A percentile compares a stretch with the other conserved stretches of the same genome.
These are phyloP conservation scores for Trichoderma erinaceum DNA, from an alignment of 495 filamentous ascomycete genomes.

Conservation along the genomic window DNA sequence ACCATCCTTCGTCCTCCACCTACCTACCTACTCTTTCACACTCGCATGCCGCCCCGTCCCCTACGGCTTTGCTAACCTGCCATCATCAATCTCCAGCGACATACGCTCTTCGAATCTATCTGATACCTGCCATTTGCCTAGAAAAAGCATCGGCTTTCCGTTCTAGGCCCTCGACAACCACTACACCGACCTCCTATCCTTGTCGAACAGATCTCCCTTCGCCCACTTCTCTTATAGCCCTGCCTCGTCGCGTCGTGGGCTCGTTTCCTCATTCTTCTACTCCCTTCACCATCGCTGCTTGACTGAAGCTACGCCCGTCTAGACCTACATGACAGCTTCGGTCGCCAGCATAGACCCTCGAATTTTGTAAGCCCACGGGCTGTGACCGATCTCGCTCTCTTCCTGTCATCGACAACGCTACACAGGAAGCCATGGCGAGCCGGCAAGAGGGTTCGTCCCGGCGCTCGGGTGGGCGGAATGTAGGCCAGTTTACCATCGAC, in stretches of 20 bases:
- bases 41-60: not conserved
- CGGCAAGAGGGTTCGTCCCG: constrained; percentile 29
- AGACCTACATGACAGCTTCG: constrained; percentile 44
- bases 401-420: constrained; percentile 38
- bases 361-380: constrained; percentile 44
- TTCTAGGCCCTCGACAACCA: not conserved
- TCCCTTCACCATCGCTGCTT: not conserved
- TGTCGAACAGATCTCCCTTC: constrained; percentile 6
- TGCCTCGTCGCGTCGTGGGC: constrained; percentile 19
- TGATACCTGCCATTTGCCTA: constrained; percentile 28
- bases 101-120: constrained; percentile 26
- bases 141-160: constrained; percentile 14
- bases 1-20: not conserved
- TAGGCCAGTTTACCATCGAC: constrained; percentile 71
- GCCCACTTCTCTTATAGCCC: constrained; percentile 17
- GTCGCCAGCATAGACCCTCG: constrained; percentile 35
- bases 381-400: constrained; percentile 25
- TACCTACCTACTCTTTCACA: not conserved
- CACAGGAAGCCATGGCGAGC: constrained; percentile 44
- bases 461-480: constrained; percentile 38
- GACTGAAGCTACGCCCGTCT: constrained; percentile 16
- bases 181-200: constrained; percentile 7
- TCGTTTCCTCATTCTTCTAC: constrained; percentile 18
- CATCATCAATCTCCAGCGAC: constrained; percentile 16
- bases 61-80: constrained; percentile 18